Evolutionary conservation across 2,329 filamentous ascomycete species (phyloP).

Genomic region (Clonostachys rosea): DNA sequence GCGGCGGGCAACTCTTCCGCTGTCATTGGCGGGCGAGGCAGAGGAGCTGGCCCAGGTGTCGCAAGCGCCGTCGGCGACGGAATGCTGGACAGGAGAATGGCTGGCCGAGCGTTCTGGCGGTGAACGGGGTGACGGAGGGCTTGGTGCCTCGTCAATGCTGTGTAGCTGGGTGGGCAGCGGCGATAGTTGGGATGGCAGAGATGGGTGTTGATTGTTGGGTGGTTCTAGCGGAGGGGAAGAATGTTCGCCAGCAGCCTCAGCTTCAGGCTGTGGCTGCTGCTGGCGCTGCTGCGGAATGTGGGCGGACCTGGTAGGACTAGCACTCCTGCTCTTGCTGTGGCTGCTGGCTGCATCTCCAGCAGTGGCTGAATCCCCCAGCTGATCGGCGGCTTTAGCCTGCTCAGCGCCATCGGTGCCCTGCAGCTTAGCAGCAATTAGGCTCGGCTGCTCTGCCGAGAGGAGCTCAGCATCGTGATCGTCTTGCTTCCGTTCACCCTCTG

Average conservation of each 20-base stretch:
- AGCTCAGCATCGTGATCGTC: no score
- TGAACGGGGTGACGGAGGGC: neutral
- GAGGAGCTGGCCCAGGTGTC: neutral
- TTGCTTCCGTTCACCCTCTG: no score
- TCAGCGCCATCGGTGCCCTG: no score
- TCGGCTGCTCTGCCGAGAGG: no score
- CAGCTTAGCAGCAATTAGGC: no score
- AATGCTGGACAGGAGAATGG: neutral
- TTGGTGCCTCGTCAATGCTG: constrained; percentile 7
- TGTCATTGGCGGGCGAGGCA: no score
- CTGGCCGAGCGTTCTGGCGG: no score
- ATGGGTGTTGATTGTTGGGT: constrained; percentile 1
- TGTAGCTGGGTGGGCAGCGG: constrained; percentile 3
- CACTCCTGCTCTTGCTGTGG: neutral
- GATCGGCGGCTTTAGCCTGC: no score
- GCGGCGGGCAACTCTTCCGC: neutral
- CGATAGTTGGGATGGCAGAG: neutral
- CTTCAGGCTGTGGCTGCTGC: neutral
- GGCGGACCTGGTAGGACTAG: constrained; percentile 1
- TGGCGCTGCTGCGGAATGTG: neutral
- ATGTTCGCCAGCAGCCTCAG: constrained; percentile 1
- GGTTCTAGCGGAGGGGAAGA: constrained; percentile 5
- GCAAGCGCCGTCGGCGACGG: neutral
- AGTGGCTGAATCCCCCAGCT: no score
- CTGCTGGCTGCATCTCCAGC: neutral